Base-by-base conservation (phyloP, 2,329 filamentous ascomycete genomes). In the Talaromyces verruculosus region DNA sequence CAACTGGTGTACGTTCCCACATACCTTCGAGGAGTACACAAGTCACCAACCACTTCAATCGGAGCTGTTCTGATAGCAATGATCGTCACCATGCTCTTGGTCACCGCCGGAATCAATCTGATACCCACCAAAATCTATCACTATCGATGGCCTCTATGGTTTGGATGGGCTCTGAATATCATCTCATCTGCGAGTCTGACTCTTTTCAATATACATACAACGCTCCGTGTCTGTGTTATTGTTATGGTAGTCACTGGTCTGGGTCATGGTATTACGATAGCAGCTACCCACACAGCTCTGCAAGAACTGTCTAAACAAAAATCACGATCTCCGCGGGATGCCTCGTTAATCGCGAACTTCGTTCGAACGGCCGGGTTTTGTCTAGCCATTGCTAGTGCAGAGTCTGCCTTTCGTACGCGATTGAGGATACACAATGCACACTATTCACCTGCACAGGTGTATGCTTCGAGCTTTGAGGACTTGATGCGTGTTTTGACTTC, bases 141-240 rank as follows among this genome's bases (percentile, higher is more conserved):
- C n/a, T 64, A 61, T 51, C 55, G 61, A 11, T 67, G 65, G 61
- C 57, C 45, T 33, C 49, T 67, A 10, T 67, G 65, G 61, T 15
- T 53, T 19, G 65, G 65, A 10, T 67, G 65, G 65, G 61, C 57
- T 35, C 47, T 67, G 15, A 61, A 35, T 45, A 67, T 64, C n/a
- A 45, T 25, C n/a, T 64, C 65, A 25, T 63, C 61, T 53, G 65
- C 17, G n/a, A 55, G 47, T 33, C 8, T 64, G 35, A 64, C 49
- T 17, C 10, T 58, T 13, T 53, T 55, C 45, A 49, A 43, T n/a
- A 33, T 33, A n/a, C 22, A 33, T 3, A 64, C 62, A n/a, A 43
- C 41, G 3, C 37, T 61, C 4, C 28, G 41, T 11, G 43, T 64
- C 19, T 64, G 39, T 45, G 33, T 61, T 13, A 15, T 58, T n/a